Evolutionary conservation across 1,139 yeast genomes (phyloP), one percentile per base, ranked within the genome.

Genomic region (Saccharomyces hybrid): DNA sequence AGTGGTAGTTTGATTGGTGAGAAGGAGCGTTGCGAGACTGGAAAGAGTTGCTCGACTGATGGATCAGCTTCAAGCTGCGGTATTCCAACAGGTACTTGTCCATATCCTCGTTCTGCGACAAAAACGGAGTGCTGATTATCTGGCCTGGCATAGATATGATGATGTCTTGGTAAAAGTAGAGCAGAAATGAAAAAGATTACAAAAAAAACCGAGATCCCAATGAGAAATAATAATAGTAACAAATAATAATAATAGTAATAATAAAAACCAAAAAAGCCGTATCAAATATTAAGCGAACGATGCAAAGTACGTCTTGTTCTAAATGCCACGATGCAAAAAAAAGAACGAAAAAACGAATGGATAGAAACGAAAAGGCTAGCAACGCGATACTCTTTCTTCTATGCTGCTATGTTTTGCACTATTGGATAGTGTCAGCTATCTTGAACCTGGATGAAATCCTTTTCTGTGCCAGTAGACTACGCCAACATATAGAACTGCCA

Each of bases 71-170:
- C 48, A 63, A 47, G 25, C 58, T 59, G 41, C 62, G 61, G 52
- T 66, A 67, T 31, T 68, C 66, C 26, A 55, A 28, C 31, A 68
- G 49, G 51, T 67, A 67, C 48, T 60, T 66, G 27, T 68, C 67
- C 61, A 70, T 64, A 55, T 70, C 72, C 51, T 70, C 73, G 26
- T 61, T 52, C 55, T 70, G 73, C 14, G 71, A 65, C 27, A 67
- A 57, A 57, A 68, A 70, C 28, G 73, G 67, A 31, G 65, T 58
- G 54, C 64, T 61, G 19, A 61, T 60, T 19, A 67, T 60, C 53
- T 60, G 55, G 47, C 68, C 69, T 23, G 70, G 69, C 72, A 69
- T 69, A 7, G 60, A 44, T 1, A 13, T 32, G 14, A 14, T 19
- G 26, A 48, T 31, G 23, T 34, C 34, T 46, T 26, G 13, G 7